Percentiles rank a stretch among this genome's conserved stretches.
phyloP scores from a whole-genome alignment of 1,284 basidiomycete genomes.

The Leccinum pachyderme region DNA sequence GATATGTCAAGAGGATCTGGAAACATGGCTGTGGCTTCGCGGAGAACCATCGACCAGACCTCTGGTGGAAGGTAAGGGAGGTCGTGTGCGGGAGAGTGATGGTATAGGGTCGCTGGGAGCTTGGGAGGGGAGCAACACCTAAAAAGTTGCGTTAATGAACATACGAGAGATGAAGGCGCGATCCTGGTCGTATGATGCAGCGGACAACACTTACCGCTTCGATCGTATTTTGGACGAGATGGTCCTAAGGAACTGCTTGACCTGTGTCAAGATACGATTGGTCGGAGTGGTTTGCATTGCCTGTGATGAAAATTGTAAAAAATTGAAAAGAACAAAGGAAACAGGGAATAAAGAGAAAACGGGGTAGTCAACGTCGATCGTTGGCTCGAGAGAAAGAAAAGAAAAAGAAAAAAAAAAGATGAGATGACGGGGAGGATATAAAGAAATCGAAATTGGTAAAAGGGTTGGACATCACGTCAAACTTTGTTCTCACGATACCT shows the following conservation, averaged over 20 bases:
- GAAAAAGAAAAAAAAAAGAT: not conserved
- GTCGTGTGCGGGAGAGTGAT: conserved; percentile 32
- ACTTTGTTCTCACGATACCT: conserved; percentile 3
- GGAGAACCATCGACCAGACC: conserved; percentile 58
- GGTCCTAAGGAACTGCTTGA: conserved; percentile 14
- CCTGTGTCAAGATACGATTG: conserved; percentile 15
- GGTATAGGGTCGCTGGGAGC: conserved; percentile 14
- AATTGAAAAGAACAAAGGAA: not conserved
- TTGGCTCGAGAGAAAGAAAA: not conserved
- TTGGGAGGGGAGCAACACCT: conserved; percentile 11
- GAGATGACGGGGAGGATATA: not conserved
- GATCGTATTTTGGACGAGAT: conserved; percentile 16
- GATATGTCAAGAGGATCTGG: conserved; percentile 47
- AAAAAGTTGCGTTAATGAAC: conserved; percentile 5
- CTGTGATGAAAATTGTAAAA: not conserved
- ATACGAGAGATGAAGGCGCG: not conserved
- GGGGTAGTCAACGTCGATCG: not conserved
- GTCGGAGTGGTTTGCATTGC: conserved; percentile 14
- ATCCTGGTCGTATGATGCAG: not conserved
- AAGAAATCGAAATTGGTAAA: not conserved
- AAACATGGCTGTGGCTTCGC: conserved; percentile 45
- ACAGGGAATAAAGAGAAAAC: not conserved
- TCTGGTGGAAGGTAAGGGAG: conserved; percentile 53
- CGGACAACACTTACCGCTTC: conserved; percentile 13
- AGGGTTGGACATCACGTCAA: no score